Base-by-base conservation (phyloP, 345 rosid species). In the Melaleuca quinquenervia region DNA sequence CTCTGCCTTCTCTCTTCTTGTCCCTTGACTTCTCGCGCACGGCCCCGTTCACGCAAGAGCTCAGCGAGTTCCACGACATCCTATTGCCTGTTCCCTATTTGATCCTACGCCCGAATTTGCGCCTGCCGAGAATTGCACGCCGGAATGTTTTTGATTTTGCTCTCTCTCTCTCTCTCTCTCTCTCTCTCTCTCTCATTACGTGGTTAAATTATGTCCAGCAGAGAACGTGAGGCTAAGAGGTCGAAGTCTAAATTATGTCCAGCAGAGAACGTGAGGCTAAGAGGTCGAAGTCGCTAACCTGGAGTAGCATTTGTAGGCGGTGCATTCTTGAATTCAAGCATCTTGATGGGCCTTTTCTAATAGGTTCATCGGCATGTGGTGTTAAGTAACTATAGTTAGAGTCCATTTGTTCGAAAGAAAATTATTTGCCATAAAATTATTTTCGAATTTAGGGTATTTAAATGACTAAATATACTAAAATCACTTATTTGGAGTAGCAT, bases 371-470 rank as follows among this genome's bases (percentile, higher is more conserved):
- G 44, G 20, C 48, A 70, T 29, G 8, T 3, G 1, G 22, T 32
- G 76, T 64, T 18, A 36, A 64, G 1, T 64, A 64, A 16, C 16
- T 6, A 41, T 5, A 24, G 18, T 13, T n/a, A n/a, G 7, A 3
- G 6, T n/a, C n/a, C 2, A 0, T n/a, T 58, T n/a, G 2, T n/a
- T n/a, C 13, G 70, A 58, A 58, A 8, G 6, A n/a, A 58, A n/a
- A 13, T 6, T 12, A 3, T 58, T n/a, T n/a, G 0, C 15, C 1
- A n/a, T 12, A n/a, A 12, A 58, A n/a, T 27, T 6, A n/a, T n/a
- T 58, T 58, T 6, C 0, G 0, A 58, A n/a, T 58, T 58, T n/a
- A 3, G 0, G 2, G 13, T 58, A 4, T 58, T 58, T 58, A 32
- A 6, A 58, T 11, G 7, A n/a, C 6, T 18, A 10, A 58, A 58